Percentiles rank a stretch among this genome's conserved stretches.
Conservation (phyloP, 1,139 yeast species). For the Taphrina confusa region DNA sequence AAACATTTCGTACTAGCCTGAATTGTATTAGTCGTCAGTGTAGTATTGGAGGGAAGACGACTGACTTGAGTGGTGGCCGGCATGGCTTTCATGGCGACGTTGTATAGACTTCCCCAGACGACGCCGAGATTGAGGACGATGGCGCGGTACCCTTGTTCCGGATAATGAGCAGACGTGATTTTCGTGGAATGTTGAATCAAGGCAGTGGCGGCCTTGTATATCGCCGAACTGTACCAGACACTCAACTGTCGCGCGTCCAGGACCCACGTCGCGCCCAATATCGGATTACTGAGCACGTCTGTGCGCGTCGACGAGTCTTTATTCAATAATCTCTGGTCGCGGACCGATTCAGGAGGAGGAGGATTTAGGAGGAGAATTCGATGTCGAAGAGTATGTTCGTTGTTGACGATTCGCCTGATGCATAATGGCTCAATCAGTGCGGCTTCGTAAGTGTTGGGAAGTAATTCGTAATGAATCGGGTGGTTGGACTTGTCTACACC, state of each 20-base stretch:
- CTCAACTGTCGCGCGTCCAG: conserved; percentile 25
- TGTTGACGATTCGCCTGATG: conserved; percentile 27
- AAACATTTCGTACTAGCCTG: conserved; percentile 18
- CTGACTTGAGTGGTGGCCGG: conserved; percentile 25
- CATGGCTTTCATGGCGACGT: conserved; percentile 17
- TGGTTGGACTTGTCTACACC: conserved; percentile 14
- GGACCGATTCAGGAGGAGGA: conserved; percentile 13
- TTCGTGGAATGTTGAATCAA: conserved; percentile 3
- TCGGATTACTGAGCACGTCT: conserved; percentile 19
- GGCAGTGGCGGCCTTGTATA: conserved; percentile 23
- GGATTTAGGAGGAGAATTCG: conserved; percentile 20
- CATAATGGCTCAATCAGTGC: conserved; percentile 5
- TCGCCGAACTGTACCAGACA: conserved; percentile 23
- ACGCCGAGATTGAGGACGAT: conserved; percentile 28
- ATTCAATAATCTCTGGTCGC: not conserved
- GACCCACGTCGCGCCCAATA: conserved; percentile 28
- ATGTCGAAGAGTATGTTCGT: conserved; percentile 27
- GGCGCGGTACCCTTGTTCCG: conserved; percentile 33
- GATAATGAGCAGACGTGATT: conserved; percentile 26
- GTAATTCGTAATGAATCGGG: conserved; percentile 24
- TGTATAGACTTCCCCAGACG: conserved; percentile 20
- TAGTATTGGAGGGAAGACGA: not conserved
- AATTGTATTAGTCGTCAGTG: not conserved
- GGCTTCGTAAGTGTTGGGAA: conserved; percentile 19
- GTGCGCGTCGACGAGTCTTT: not conserved